phyloP scores from a whole-genome alignment of 73 alveolate species.

The Paramecium sexaurelia region DNA sequence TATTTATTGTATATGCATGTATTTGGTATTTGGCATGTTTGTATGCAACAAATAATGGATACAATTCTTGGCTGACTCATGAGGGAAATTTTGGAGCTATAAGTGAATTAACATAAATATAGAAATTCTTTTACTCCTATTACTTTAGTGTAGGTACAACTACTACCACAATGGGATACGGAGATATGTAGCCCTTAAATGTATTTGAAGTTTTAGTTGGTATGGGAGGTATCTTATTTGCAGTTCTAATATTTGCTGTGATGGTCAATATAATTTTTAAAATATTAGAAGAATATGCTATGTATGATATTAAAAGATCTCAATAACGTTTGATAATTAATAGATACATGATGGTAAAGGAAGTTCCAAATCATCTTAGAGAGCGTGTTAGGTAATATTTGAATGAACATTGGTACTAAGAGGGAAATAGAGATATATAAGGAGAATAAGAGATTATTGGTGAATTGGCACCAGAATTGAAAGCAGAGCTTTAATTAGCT shows the following conservation, averaged over 20 bases:
- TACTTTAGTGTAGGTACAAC: conserved; percentile 45
- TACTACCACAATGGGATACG: conserved; percentile 50
- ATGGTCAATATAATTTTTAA: conserved; percentile 25
- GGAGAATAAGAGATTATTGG: conserved; percentile 18
- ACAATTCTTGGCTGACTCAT: conserved; percentile 19
- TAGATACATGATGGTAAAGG: conserved; percentile 3
- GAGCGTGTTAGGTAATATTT: conserved; percentile 33
- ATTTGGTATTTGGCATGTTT: conserved; percentile 22
- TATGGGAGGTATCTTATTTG: conserved; percentile 35
- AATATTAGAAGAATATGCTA: conserved; percentile 17
- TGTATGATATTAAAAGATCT: not conserved
- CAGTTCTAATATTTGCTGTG: conserved; percentile 14
- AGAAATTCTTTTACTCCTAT: not conserved
- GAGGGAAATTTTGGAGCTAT: conserved; percentile 43
- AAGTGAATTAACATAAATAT: not conserved
- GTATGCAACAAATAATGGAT: not conserved
- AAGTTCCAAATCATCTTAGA: not conserved
- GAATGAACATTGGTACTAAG: conserved; percentile 50
- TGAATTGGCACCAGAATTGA: conserved; percentile 1
- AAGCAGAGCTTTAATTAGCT: not conserved
- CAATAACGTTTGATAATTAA: not conserved
- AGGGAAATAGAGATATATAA: not conserved
- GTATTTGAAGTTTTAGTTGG: not conserved
- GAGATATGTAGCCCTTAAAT: conserved; percentile 37
- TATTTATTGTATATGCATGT: conserved; percentile 30